phyloP scores from a whole-genome alignment of 2,329 filamentous ascomycete species.

The Pezicula carpinea region DNA sequence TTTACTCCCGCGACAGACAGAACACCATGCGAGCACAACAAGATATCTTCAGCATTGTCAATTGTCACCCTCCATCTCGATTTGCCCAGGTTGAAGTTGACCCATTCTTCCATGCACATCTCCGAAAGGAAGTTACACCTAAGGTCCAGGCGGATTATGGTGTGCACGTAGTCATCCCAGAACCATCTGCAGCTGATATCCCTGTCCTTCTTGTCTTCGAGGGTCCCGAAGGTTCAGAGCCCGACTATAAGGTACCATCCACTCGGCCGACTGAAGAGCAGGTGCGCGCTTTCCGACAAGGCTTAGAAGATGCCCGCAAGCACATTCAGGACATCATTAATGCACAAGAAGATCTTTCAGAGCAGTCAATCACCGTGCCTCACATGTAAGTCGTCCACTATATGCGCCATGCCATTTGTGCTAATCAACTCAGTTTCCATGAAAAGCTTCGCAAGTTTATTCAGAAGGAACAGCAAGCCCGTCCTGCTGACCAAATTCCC shows the following conservation, averaged over 20 bases:
- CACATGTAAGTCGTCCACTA: constrained; percentile 38
- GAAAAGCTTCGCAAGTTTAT: constrained; percentile 60
- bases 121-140: constrained; percentile 59
- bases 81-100: constrained; percentile 66
- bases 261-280: constrained; percentile 46
- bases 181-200: constrained; percentile 52
- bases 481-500: constrained; percentile 53
- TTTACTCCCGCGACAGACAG: constrained; percentile 83
- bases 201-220: constrained; percentile 73
- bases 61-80: constrained; percentile 68
- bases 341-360: constrained; percentile 52
- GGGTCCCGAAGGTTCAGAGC: constrained; percentile 46
- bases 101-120: constrained; percentile 72
- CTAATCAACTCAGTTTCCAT: constrained; percentile 45
- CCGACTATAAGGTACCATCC: constrained; percentile 50
- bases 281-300: constrained; percentile 47
- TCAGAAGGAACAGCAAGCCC: constrained; percentile 57
- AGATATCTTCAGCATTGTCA: constrained; percentile 70
- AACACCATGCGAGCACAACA: constrained; percentile 71
- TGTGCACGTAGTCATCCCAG: constrained; percentile 69
- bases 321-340: constrained; percentile 54
- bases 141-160: constrained; percentile 64
- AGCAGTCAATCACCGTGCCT: constrained; percentile 51
- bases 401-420: neutral
- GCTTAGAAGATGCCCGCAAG: constrained; percentile 49